Conservation (phyloP, 2,329 filamentous ascomycete species). For the Apiospora aurea region DNA sequence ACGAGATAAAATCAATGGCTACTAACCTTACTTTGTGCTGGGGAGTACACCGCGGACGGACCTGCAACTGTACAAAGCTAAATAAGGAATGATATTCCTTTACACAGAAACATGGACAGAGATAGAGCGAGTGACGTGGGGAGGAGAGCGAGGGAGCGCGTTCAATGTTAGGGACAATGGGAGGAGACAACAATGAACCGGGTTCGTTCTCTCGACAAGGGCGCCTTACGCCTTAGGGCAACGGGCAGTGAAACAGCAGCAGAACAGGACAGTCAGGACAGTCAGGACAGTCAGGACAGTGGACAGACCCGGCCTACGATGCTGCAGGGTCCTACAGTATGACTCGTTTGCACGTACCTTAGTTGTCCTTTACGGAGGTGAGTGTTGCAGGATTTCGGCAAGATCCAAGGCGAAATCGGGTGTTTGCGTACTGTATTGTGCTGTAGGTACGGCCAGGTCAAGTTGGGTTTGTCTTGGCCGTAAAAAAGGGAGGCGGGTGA, state of each 20-base stretch:
- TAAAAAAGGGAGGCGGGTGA: background rate
- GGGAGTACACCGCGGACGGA: background rate
- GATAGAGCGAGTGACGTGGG: background rate
- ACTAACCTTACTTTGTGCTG: background rate
- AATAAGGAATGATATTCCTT: background rate
- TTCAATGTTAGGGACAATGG: background rate
- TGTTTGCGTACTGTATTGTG: background rate
- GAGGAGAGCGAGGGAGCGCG: background rate
- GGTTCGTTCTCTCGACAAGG: background rate
- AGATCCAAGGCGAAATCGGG: background rate
- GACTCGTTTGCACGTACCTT: slow-evolving; percentile 20
- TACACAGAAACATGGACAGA: background rate
- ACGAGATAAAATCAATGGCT: background rate
- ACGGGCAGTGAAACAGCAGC: background rate
- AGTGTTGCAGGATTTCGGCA: background rate
- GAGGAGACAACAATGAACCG: background rate
- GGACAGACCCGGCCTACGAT: slow-evolving; percentile 1
- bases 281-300: slow-evolving; percentile 1
- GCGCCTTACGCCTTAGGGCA: slow-evolving; percentile 15
- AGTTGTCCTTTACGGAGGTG: background rate
- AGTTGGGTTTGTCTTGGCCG: background rate
- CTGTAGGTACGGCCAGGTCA: background rate
- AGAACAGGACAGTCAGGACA: background rate
- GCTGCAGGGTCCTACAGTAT: slow-evolving; percentile 14
- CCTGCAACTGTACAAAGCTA: background rate